Evolutionary conservation across 768 basidiomycete genomes (phyloP).

Genomic region (Coprinellus micaceus): DNA sequence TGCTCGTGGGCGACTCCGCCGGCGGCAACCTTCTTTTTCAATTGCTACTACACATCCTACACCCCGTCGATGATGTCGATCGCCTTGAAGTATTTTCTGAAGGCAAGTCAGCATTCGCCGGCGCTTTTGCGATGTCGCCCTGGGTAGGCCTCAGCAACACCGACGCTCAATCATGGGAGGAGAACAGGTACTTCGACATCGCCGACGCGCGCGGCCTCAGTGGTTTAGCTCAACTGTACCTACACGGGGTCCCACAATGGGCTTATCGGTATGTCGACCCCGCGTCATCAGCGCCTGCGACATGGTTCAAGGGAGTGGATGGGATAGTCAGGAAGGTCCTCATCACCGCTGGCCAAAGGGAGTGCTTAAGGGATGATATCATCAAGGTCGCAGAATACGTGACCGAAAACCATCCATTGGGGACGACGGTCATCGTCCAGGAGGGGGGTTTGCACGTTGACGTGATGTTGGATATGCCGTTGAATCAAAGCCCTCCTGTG

Average conservation of each 20-base stretch:
- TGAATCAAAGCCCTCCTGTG: neutral
- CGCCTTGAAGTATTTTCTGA: constrained; percentile 16
- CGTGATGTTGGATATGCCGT: neutral
- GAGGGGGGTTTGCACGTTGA: constrained; percentile 9
- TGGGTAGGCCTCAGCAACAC: constrained; percentile 26
- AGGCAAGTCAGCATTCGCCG: constrained; percentile 17
- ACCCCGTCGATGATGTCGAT: constrained; percentile 22
- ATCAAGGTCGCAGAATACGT: constrained; percentile 22
- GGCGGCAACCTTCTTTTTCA: constrained; percentile 30
- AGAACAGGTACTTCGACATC: constrained; percentile 26
- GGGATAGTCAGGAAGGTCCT: constrained; percentile 30
- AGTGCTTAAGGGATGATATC: constrained; percentile 33
- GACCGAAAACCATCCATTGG: constrained; percentile 16
- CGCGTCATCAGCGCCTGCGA: constrained; percentile 25
- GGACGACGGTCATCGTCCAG: constrained; percentile 22
- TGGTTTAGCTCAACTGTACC: constrained; percentile 11
- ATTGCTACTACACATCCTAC: constrained; percentile 30
- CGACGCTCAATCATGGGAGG: constrained; percentile 20
- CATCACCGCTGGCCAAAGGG: constrained; percentile 32
- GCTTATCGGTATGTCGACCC: constrained; percentile 26
- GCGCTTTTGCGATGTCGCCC: constrained; percentile 28
- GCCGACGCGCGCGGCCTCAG: constrained; percentile 14
- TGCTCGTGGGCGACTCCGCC: constrained; percentile 33
- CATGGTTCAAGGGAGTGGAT: constrained; percentile 31
- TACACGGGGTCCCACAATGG: constrained; percentile 17